Conservation (phyloP, 2,329 filamentous ascomycete genomes). For the Fusarium compactum region DNA sequence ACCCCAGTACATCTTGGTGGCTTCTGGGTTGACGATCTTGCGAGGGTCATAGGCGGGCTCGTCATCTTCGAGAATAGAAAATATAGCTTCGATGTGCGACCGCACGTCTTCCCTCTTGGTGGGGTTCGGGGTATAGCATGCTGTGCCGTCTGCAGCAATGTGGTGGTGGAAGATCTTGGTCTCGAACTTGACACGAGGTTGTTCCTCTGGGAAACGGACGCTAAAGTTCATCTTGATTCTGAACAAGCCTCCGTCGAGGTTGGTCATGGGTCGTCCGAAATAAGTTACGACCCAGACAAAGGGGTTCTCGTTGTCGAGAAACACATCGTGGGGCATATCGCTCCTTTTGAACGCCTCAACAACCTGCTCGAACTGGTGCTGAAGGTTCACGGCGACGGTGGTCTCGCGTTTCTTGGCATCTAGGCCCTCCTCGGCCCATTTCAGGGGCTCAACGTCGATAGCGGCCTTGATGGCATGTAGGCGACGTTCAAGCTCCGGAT, state of each 20-base stretch:
- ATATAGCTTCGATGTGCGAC: slow-evolving; percentile 85
- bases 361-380: slow-evolving; percentile 87
- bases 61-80: slow-evolving; percentile 87
- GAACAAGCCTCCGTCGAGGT: slow-evolving; percentile 92
- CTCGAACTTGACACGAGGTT: slow-evolving; percentile 85
- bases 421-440: slow-evolving; percentile 79
- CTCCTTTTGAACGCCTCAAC: slow-evolving; percentile 78
- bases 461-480: slow-evolving; percentile 75
- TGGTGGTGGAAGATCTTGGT: slow-evolving; percentile 89
- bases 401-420: slow-evolving; percentile 72
- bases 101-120: slow-evolving; percentile 78
- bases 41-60: slow-evolving; percentile 89
- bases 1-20: slow-evolving; percentile 89
- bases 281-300: slow-evolving; percentile 92
- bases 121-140: slow-evolving; percentile 80
- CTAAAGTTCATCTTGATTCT: slow-evolving; percentile 83
- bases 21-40: slow-evolving; percentile 87
- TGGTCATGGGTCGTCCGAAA: slow-evolving; percentile 92
- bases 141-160: slow-evolving; percentile 81
- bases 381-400: slow-evolving; percentile 83
- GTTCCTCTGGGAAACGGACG: slow-evolving; percentile 86
- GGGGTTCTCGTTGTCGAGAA: slow-evolving; percentile 83
- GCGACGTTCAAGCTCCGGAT: slow-evolving; percentile 77
- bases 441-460: slow-evolving; percentile 76
- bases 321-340: slow-evolving; percentile 79